A percentile compares a stretch with the other conserved stretches of the same genome.
Conservation (phyloP, 148 eudicot genomes). For the Rheum nobile region DNA sequence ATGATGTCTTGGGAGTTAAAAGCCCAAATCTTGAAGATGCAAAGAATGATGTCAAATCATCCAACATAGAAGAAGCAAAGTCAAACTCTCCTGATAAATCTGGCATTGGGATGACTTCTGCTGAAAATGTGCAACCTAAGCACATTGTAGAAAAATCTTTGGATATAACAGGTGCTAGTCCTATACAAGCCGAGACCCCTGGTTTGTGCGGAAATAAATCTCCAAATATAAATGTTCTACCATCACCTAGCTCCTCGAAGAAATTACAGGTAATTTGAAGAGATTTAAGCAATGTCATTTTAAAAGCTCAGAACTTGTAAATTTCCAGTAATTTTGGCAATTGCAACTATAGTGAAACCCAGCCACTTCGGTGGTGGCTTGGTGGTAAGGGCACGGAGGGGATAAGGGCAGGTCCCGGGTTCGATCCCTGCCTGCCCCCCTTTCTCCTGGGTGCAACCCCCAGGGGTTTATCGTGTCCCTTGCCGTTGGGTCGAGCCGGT, state of each 20-base stretch:
- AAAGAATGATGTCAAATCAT: conserved; percentile 21
- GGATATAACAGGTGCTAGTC: conserved; percentile 18
- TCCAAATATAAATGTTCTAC: conserved; percentile 21
- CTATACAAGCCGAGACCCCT: conserved; percentile 28
- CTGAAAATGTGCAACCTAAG: conserved; percentile 21
- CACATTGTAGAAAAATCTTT: conserved; percentile 21
- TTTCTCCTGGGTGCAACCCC: no score
- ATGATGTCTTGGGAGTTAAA: conserved; percentile 35
- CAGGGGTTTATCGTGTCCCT: no score
- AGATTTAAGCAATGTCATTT: not conserved
- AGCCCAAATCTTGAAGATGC: conserved; percentile 27
- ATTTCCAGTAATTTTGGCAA: not conserved
- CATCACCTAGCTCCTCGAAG: conserved; percentile 33
- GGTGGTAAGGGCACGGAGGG: no score
- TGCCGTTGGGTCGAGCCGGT: no score
- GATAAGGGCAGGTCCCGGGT: no score
- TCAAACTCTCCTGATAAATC: conserved; percentile 41
- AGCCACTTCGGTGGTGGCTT: no score
- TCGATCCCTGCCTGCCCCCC: no score
- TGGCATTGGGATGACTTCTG: conserved; percentile 20
- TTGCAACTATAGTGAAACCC: not conserved
- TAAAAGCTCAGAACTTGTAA: not conserved
- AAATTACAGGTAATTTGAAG: conserved; percentile 35
- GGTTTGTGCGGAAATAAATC: conserved; percentile 20
- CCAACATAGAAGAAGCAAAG: conserved; percentile 38